Percentiles rank a stretch among this genome's conserved stretches.
Conservation (phyloP, 1,284 basidiomycete species). For the Ceratobasidium sp. region DNA sequence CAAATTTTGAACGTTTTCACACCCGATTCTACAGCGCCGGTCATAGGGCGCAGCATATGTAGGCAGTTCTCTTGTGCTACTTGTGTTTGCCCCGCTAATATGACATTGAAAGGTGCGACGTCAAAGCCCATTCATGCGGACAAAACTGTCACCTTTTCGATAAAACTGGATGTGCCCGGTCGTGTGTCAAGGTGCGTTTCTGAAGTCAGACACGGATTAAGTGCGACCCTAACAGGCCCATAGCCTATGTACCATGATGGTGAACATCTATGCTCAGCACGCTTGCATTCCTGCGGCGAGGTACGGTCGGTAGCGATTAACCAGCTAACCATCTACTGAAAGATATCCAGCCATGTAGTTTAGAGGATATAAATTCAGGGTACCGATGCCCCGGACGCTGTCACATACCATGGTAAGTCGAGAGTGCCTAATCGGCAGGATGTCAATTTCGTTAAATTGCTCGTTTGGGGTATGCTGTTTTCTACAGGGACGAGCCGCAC, state of each 20-base stretch:
- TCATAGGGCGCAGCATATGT: slow-evolving; percentile 63
- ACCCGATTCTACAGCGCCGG: slow-evolving; percentile 54
- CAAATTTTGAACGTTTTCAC: too few relatives aligned
- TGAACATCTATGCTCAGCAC: slow-evolving; percentile 61
- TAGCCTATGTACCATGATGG: slow-evolving; percentile 58
- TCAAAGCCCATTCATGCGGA: slow-evolving; percentile 28
- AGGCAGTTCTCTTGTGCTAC: too few relatives aligned
- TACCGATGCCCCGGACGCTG: slow-evolving; percentile 59
- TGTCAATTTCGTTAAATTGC: slow-evolving; percentile 50
- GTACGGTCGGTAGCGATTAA: too few relatives aligned
- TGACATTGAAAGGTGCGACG: slow-evolving; percentile 9
- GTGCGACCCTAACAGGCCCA: slow-evolving; percentile 43
- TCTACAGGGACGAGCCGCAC: slow-evolving; percentile 54
- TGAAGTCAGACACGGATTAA: background rate
- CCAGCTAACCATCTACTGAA: too few relatives aligned
- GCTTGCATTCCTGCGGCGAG: slow-evolving; percentile 60
- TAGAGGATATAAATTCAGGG: slow-evolving; percentile 47
- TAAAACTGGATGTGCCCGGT: slow-evolving; percentile 8
- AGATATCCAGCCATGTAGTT: slow-evolving; percentile 55
- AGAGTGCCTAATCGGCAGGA: slow-evolving; percentile 60
- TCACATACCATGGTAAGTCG: slow-evolving; percentile 53
- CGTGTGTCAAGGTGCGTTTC: slow-evolving; percentile 9
- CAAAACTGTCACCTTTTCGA: slow-evolving; percentile 10
- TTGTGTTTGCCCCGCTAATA: too few relatives aligned
- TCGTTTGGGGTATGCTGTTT: slow-evolving; percentile 53